phyloP scores from a whole-genome alignment of 2,329 filamentous ascomycete genomes.

The Kalmusia sp. region DNA sequence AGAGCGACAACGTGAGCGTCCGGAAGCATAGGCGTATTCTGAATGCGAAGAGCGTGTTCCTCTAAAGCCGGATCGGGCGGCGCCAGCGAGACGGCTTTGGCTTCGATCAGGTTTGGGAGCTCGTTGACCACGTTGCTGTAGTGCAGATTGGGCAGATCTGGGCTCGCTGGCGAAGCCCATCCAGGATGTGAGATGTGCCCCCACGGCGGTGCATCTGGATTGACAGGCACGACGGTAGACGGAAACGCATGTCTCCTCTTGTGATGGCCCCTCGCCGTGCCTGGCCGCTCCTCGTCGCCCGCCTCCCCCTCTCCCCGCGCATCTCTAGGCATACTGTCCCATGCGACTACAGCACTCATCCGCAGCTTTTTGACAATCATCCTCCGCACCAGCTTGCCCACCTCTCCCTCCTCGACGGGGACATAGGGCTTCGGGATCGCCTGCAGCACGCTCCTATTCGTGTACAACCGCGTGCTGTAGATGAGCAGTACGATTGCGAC shows the following conservation, averaged over 20 bases:
- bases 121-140: slow-evolving; percentile 83
- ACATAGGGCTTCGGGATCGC: slow-evolving; percentile 88
- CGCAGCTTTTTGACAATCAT: slow-evolving; percentile 77
- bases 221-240: slow-evolving; percentile 48
- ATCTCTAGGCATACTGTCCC: slow-evolving; percentile 75
- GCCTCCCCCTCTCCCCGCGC: slow-evolving; percentile 54
- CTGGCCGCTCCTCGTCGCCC: slow-evolving; percentile 29
- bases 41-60: slow-evolving; percentile 24
- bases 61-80: slow-evolving; percentile 61
- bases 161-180: slow-evolving; percentile 81
- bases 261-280: slow-evolving; percentile 37
- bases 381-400: slow-evolving; percentile 74
- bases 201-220: slow-evolving; percentile 68
- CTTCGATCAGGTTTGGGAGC: slow-evolving; percentile 88
- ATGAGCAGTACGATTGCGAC: slow-evolving; percentile 74
- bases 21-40: slow-evolving; percentile 51
- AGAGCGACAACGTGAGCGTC: slow-evolving; percentile 73
- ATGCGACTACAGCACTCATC: slow-evolving; percentile 81
- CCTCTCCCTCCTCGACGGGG: slow-evolving; percentile 84
- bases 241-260: slow-evolving; percentile 35
- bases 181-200: slow-evolving; percentile 84
- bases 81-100: slow-evolving; percentile 86
- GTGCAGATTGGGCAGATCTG: slow-evolving; percentile 80
- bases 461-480: slow-evolving; percentile 84
- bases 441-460: slow-evolving; percentile 78